Conservation (phyloP, 1,284 basidiomycete species). For the Malassezia dermatis region DNA sequence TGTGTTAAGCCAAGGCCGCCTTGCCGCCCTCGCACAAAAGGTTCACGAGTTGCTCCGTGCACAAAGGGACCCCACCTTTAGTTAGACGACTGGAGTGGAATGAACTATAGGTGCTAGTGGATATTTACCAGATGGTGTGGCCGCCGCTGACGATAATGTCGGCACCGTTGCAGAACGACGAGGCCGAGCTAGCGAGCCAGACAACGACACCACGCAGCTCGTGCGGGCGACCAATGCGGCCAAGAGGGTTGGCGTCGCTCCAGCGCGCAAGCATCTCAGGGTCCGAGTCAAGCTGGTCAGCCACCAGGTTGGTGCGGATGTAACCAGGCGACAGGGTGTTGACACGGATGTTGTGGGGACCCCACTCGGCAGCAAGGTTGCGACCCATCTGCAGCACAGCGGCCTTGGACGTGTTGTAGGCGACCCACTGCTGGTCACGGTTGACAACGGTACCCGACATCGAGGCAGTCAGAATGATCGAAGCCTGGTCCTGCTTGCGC, state of each 20-base stretch:
- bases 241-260: constrained; percentile 65
- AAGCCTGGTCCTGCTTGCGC: constrained; percentile 61
- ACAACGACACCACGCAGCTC: constrained; percentile 66
- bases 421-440: constrained; percentile 60
- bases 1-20: constrained; percentile 1
- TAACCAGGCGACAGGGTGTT: constrained; percentile 45
- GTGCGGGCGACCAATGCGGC: constrained; percentile 63
- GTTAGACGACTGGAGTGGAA: background rate
- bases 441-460: constrained; percentile 79
- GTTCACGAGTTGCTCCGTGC: constrained; percentile 13
- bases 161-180: constrained; percentile 45
- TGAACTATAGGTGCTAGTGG: background rate
- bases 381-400: constrained; percentile 70
- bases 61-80: background rate
- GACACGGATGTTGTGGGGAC: constrained; percentile 55
- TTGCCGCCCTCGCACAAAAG: background rate
- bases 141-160: constrained; percentile 46
- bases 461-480: constrained; percentile 70
- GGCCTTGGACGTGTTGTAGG: constrained; percentile 71
- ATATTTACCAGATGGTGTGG: constrained; percentile 46
- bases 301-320: constrained; percentile 60
- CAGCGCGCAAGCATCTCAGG: constrained; percentile 62
- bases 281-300: constrained; percentile 61
- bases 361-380: constrained; percentile 73
- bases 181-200: constrained; percentile 60